Base-by-base conservation (phyloP, 1,284 basidiomycete genomes). In the Leccinum laetum region DNA sequence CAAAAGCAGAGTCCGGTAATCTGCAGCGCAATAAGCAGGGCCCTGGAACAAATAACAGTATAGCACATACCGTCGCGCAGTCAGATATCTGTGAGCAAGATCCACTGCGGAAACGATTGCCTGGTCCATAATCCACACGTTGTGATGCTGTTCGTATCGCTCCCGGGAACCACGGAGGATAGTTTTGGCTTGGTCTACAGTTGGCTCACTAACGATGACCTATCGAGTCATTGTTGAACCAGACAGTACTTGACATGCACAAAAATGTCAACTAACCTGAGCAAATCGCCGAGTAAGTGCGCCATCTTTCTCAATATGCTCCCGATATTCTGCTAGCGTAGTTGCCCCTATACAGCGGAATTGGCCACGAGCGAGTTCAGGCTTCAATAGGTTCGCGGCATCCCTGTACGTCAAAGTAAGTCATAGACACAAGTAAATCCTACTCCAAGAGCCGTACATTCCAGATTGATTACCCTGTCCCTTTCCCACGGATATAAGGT, bases 161-260 rank as follows among this genome's bases (percentile, higher is more conserved):
- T 66, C 65, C 46, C 65, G 58, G 13, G 32, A 35, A 39, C 65
- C 65, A 58, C 65, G 65, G 21, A 66, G 63, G 24, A 66, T 66
- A n/a, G 65, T 65, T 61, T 53, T 66, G n/a, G 64, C 65, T 64
- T 66, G 63, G 11, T 60, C 59, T n/a, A 37, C 35, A 14, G 65
- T 66, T 13, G 65, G 65, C 59, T 66, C 65, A 35, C 65, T 65
- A n/a, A 66, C 65, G 7, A 60, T 65, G 41, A 66, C 65, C 65
- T 66, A 52, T 46, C 44, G 44, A 46, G 9, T 46, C n/a, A 13
- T 46, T 18, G 44, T 46, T 10, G 44, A 46, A 46, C 44, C 44
- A 46, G n/a, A 18, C 44, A 46, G n/a, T 11, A 46, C 44, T n/a
- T 5, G 35, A 2, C 44, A 46, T 46, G 44, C 7, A 10, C 44